Evolutionary conservation across 495 filamentous ascomycete genomes (phyloP).

Genomic region (Clohesyomyces aquaticus): DNA sequence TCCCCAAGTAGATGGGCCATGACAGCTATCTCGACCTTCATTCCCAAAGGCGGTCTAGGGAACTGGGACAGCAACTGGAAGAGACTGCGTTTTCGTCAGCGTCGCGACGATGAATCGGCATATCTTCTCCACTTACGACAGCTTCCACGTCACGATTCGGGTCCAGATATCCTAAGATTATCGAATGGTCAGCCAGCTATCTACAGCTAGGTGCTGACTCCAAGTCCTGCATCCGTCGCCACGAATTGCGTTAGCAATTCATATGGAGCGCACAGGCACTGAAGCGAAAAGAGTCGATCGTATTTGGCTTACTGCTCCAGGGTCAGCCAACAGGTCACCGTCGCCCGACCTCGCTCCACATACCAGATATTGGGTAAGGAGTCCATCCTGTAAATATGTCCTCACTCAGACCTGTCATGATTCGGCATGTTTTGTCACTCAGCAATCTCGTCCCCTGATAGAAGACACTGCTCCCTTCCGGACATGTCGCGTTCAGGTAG

Average conservation of each 20-base stretch:
- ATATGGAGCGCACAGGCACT: no score
- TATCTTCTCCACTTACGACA: neutral
- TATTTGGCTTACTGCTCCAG: no score
- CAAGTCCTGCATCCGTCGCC: no score
- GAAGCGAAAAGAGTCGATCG: no score
- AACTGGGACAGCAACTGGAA: constrained; percentile 24
- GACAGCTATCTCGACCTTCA: constrained; percentile 3
- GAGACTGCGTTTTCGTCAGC: no score
- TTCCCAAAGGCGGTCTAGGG: constrained; percentile 16
- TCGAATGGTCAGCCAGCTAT: no score
- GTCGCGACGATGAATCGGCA: no score
- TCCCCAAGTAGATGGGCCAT: constrained; percentile 21
- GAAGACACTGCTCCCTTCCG: constrained; percentile 15
- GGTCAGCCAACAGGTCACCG: no score
- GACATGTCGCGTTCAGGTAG: constrained; percentile 11
- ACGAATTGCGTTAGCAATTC: no score
- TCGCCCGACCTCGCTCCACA: no score
- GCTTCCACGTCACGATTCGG: constrained; percentile 21
- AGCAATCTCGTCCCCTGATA: constrained; percentile 12
- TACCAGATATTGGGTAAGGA: constrained; percentile 6
- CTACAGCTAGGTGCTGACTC: no score
- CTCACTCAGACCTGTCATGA: constrained; percentile 8
- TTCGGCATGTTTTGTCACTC: constrained; percentile 5
- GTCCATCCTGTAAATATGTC: constrained; percentile 19
- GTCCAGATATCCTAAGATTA: no score